A percentile compares a stretch with the other conserved stretches of the same genome.
Evolutionary conservation across 169 alveolate species (phyloP).

Genomic region (Cyclospora cayetanensis): DNA sequence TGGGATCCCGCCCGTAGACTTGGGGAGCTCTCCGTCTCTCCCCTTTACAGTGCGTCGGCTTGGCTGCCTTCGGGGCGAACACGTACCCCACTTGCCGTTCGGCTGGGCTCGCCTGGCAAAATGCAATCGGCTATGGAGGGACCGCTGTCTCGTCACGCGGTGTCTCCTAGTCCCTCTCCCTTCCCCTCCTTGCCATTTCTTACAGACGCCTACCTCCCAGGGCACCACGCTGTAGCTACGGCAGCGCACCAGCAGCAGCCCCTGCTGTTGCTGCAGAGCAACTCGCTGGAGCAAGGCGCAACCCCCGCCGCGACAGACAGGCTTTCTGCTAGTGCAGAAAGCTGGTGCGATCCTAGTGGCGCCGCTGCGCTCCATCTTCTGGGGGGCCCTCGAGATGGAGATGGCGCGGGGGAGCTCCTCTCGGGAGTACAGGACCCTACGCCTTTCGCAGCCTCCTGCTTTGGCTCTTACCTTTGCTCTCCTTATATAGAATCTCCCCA

Average conservation of each 20-base stretch:
- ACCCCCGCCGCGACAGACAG: neutral
- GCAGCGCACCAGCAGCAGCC: conserved; percentile 61
- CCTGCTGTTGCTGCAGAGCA: conserved; percentile 19
- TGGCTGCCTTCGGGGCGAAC: neutral
- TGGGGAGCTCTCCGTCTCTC: neutral
- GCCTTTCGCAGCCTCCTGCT: conserved; percentile 7
- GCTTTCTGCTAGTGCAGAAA: conserved; percentile 3
- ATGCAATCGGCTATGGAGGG: neutral
- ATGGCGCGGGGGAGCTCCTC: neutral
- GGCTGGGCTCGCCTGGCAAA: neutral
- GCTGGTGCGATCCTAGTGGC: neutral
- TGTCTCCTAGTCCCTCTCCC: neutral
- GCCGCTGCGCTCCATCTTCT: neutral
- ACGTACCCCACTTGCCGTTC: neutral
- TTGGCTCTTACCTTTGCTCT: conserved; percentile 1
- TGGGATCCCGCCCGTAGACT: neutral
- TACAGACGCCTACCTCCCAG: conserved; percentile 38
- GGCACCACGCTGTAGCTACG: conserved; percentile 8
- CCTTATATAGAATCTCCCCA: neutral
- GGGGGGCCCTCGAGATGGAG: conserved; percentile 26
- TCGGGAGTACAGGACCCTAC: conserved; percentile 32
- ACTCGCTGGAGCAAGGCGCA: conserved; percentile 17
- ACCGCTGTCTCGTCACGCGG: neutral
- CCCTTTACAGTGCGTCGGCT: neutral
- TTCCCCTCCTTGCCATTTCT: conserved; percentile 48